Conservation (phyloP, 2,329 filamentous ascomycete genomes). For the Akanthomyces uredinophilus region DNA sequence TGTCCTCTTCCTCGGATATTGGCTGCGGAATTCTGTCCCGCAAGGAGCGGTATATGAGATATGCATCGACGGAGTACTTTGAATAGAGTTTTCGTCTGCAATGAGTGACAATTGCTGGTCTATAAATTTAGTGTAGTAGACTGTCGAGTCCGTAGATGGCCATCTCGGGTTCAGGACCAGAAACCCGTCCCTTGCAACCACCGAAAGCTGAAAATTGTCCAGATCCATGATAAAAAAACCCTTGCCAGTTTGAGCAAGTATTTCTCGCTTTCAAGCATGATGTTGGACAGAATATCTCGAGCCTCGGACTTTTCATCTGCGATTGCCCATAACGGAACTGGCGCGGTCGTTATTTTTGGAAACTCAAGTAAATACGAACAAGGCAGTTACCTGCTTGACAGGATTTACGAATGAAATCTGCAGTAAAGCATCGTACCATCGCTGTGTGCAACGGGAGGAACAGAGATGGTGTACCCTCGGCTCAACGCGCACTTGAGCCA, state of each 20-base stretch:
- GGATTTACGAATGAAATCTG: no score
- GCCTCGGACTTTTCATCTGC: slow-evolving; percentile 6
- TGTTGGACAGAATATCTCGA: slow-evolving; percentile 8
- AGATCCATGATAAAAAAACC: not conserved
- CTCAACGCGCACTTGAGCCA: no score
- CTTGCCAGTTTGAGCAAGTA: not conserved
- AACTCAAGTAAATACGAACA: no score
- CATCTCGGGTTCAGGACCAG: not conserved
- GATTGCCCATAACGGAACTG: not conserved
- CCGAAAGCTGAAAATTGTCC: not conserved
- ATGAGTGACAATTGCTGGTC: not conserved
- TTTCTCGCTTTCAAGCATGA: slow-evolving; percentile 6
- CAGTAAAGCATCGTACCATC: not conserved
- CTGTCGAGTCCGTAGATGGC: not conserved
- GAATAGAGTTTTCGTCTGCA: slow-evolving; percentile 21
- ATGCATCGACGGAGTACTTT: slow-evolving; percentile 21
- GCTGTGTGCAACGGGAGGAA: no score
- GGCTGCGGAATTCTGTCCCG: slow-evolving; percentile 13
- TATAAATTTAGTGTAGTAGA: not conserved
- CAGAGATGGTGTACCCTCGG: no score
- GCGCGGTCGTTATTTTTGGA: no score
- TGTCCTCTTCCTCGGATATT: not conserved
- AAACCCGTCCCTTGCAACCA: not conserved
- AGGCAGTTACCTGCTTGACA: no score
- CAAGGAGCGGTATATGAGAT: slow-evolving; percentile 33